Base-by-base conservation (phyloP, 2,329 filamentous ascomycete species). In the Dactylellina sp. region DNA sequence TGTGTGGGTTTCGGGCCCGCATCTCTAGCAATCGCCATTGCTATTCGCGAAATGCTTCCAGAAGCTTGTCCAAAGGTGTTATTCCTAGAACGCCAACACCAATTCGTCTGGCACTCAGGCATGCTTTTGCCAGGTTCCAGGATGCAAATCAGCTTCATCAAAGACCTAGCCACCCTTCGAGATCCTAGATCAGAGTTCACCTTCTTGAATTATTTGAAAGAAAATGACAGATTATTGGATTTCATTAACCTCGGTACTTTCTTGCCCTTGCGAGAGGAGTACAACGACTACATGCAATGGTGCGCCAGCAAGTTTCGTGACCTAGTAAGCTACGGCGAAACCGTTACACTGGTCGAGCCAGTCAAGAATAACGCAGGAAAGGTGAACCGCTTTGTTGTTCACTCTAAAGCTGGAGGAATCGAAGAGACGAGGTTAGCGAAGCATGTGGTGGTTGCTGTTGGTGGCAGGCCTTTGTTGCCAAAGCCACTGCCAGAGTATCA, bases 81-180 rank as follows among this genome's bases (percentile, higher is more conserved):
- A 47, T 98, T 97, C 82, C 82, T 98, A 22, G 94, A 98, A 84
- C 90, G 91, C 81, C 94, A 98, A 82, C 79, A 84, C 32, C 83
- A 85, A 52, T 98, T 98, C 80, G 88, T 91, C 70, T 98, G 94
- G 94, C 94, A 98, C 81, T 89, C 92, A 0, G 94, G 94, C 71
- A 98, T 98, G 94, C 88, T 97, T 71, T 86, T 98, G 1, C 92
- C 93, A 0, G 93, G 93, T 3, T 91, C 93, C 59, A 93, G 91
- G 83, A 98, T 98, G 94, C 94, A 98, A 81, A 98, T 98, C 78
- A 96, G 92, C 7, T 98, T 97, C 83, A 86, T 98, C 83, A 98
- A 98, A 83, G 94, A 98, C 80, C 87, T 98, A 81, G 94, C 94
- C 2, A 95, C 92, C 2, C 85, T 97, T 77, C 87, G 94, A 68